Evolutionary conservation across 2,329 filamentous ascomycete genomes (phyloP).

Genomic region (Penicillium olsonii): DNA sequence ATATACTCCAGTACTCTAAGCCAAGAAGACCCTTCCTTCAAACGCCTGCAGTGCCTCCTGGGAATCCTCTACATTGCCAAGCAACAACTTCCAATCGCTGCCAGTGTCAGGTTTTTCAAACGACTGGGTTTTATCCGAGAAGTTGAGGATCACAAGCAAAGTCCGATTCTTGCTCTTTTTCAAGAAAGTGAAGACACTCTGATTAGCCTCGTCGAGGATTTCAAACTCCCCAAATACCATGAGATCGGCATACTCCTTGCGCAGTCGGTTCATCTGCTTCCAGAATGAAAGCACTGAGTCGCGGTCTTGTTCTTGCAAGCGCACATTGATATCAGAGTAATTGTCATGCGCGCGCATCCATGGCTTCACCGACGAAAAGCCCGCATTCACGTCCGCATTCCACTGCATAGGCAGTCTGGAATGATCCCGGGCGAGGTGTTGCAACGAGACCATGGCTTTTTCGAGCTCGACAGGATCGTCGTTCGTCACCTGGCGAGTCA

Average conservation of each 20-base stretch:
- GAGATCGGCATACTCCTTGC: conserved; percentile 56
- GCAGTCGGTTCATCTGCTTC: conserved; percentile 49
- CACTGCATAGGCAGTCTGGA: conserved; percentile 70
- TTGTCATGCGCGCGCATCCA: conserved; percentile 66
- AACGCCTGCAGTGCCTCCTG: conserved; percentile 29
- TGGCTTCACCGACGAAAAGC: conserved; percentile 63
- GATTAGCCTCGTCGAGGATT: conserved; percentile 8
- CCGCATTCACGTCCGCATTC: conserved; percentile 57
- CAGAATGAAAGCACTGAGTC: conserved; percentile 61
- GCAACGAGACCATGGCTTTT: conserved; percentile 53
- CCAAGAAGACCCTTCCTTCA: conserved; percentile 37
- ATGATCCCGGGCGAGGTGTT: conserved; percentile 61
- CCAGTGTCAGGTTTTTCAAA: neutral
- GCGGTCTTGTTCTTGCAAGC: conserved; percentile 50
- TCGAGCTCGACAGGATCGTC: conserved; percentile 46
- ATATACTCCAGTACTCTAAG: neutral
- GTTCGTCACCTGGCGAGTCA: conserved; percentile 24
- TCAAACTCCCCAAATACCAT: conserved; percentile 52
- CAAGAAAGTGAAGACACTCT: conserved; percentile 25
- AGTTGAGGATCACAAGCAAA: conserved; percentile 19
- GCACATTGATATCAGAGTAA: conserved; percentile 40
- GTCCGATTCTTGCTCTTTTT: conserved; percentile 6
- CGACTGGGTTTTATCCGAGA: conserved; percentile 9
- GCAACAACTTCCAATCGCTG: conserved; percentile 21
- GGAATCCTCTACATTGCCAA: conserved; percentile 23